A percentile compares a stretch with the other conserved stretches of the same genome.
These are phyloP conservation scores for Candida corydali DNA, from an alignment of 805 yeast species.

Conservation along the genomic window DNA sequence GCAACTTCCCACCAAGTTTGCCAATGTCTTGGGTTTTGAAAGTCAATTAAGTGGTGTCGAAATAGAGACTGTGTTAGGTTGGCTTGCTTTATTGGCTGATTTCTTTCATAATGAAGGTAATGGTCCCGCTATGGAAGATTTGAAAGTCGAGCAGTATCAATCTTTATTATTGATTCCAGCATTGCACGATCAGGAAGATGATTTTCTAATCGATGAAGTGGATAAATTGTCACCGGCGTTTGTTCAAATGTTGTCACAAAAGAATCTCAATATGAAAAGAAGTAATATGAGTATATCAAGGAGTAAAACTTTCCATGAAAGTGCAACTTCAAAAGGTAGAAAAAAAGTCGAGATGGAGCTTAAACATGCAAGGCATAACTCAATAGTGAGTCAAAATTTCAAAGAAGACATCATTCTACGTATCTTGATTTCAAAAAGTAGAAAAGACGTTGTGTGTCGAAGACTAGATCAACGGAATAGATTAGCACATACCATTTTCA, in stretches of 20 bases:
- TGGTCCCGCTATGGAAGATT: conserved; percentile 66
- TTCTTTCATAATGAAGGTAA: conserved; percentile 79
- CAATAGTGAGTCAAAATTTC: conserved; percentile 35
- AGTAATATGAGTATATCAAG: conserved; percentile 49
- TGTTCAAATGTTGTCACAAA: conserved; percentile 44
- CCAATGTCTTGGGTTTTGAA: conserved; percentile 30
- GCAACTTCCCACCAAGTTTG: conserved; percentile 49
- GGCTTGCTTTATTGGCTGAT: conserved; percentile 63
- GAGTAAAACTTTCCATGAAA: conserved; percentile 65
- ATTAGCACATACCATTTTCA: conserved; percentile 50
- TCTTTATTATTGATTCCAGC: conserved; percentile 59
- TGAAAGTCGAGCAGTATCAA: conserved; percentile 63
- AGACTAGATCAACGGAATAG: conserved; percentile 61
- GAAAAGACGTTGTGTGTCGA: conserved; percentile 52
- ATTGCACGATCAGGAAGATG: conserved; percentile 51
- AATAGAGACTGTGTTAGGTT: conserved; percentile 61
- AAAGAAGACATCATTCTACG: conserved; percentile 72
- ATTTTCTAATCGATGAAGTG: conserved; percentile 51
- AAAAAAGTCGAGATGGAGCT: conserved; percentile 44
- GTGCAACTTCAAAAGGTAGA: conserved; percentile 58
- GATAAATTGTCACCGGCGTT: conserved; percentile 56
- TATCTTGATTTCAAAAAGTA: conserved; percentile 62
- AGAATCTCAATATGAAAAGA: conserved; percentile 21
- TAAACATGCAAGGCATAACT: conserved; percentile 38
- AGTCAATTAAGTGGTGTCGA: conserved; percentile 56